These are phyloP conservation scores for Borovskyia barvae DNA, from an alignment of 208 protist species.

Conservation along the genomic window DNA sequence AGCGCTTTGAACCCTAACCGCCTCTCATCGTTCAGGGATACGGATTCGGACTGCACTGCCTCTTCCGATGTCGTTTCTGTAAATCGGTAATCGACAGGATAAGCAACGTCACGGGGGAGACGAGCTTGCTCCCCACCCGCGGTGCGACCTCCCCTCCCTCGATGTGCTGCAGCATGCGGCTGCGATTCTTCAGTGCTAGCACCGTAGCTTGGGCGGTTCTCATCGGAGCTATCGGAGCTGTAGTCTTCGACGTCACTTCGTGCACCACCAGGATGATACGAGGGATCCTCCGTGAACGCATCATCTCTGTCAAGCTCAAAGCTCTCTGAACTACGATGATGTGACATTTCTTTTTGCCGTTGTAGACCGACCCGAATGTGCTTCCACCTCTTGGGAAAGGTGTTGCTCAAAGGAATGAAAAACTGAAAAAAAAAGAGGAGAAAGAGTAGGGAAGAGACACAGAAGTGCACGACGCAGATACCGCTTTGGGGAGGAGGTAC, in stretches of 20 bases:
- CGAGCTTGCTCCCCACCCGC: constrained; percentile 9
- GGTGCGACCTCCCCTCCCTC: not conserved
- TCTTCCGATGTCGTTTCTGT: constrained; percentile 5
- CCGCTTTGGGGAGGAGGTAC: too few species aligned
- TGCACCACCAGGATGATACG: constrained; percentile 5
- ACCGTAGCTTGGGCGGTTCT: not conserved
- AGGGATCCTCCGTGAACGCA: not conserved
- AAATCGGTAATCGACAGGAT: constrained; percentile 32
- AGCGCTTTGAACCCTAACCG: constrained; percentile 28
- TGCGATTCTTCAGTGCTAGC: not conserved
- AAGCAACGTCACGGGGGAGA: constrained; percentile 17
- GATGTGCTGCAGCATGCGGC: constrained; percentile 9
- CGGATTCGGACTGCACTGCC: constrained; percentile 4
- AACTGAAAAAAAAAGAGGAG: not conserved
- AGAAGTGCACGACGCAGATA: too few species aligned
- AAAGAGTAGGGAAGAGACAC: not conserved
- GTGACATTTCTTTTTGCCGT: not conserved
- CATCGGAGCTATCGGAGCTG: constrained; percentile 31
- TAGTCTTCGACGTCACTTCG: constrained; percentile 28
- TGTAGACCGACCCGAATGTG: not conserved
- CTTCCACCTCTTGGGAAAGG: not conserved
- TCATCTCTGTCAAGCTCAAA: constrained; percentile 15
- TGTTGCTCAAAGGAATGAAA: not conserved
- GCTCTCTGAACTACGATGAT: not conserved
- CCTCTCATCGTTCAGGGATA: constrained; percentile 19